Percentiles rank a stretch among this genome's conserved stretches.
Evolutionary conservation across 1,284 basidiomycete genomes (phyloP).

Genomic region (Ustilago loliicola): DNA sequence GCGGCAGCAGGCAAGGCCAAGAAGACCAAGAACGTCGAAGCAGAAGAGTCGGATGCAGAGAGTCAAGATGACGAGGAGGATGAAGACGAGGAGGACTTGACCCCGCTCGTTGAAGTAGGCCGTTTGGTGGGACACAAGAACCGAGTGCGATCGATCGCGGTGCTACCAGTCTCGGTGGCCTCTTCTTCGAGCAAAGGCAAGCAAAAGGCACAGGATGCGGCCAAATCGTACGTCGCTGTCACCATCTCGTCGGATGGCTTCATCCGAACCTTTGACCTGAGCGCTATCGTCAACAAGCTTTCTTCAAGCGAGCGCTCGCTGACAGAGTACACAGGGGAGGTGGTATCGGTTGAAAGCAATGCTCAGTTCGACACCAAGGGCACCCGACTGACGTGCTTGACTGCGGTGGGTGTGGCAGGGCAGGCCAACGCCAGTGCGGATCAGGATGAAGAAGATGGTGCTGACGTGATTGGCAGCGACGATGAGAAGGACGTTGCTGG

Average conservation of each 20-base stretch:
- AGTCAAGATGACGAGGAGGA: conserved; percentile 29
- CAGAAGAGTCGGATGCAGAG: conserved; percentile 30
- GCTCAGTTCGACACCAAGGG: conserved; percentile 63
- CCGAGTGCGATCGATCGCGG: conserved; percentile 55
- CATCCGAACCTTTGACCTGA: conserved; percentile 65
- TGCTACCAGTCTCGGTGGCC: conserved; percentile 34
- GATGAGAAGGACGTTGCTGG: conserved; percentile 32
- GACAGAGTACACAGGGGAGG: conserved; percentile 12
- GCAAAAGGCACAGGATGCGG: conserved; percentile 16
- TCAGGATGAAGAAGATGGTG: conserved; percentile 38
- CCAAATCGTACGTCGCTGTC: conserved; percentile 39
- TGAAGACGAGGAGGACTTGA: conserved; percentile 36
- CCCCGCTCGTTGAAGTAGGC: conserved; percentile 55
- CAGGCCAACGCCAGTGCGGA: conserved; percentile 17
- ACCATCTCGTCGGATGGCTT: conserved; percentile 69
- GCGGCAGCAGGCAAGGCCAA: conserved; percentile 9
- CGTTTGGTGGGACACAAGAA: conserved; percentile 65
- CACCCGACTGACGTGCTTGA: conserved; percentile 65
- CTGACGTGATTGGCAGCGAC: conserved; percentile 43
- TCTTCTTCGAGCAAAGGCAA: conserved; percentile 19
- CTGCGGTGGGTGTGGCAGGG: conserved; percentile 53
- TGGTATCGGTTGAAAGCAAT: conserved; percentile 40
- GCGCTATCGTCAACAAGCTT: conserved; percentile 31
- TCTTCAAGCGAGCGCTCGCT: conserved; percentile 9
- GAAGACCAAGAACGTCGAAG: conserved; percentile 23